Conservation (phyloP, 1,139 yeast species). For the Blastobotrys buckinghamii region DNA sequence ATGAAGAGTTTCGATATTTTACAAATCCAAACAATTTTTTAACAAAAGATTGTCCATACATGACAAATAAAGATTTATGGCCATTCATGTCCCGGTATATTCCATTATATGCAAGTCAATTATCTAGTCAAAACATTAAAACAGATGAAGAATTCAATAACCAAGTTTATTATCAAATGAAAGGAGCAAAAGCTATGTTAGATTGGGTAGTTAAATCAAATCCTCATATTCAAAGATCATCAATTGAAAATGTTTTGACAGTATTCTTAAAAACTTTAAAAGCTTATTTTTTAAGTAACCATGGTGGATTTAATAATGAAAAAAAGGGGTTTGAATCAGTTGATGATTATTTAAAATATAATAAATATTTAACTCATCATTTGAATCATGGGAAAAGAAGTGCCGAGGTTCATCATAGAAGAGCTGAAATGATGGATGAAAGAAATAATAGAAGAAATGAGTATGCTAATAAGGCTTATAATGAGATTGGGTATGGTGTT, state of each 20-base stretch:
- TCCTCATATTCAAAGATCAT: not conserved
- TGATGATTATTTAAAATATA: not conserved
- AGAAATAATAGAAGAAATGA: not conserved
- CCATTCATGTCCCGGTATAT: not conserved
- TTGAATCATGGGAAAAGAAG: too few species aligned
- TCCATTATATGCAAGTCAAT: not conserved
- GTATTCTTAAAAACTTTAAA: not conserved
- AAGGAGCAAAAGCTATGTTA: not conserved
- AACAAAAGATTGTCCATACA: not conserved
- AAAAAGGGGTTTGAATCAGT: not conserved
- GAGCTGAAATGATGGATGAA: not conserved
- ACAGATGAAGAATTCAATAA: not conserved
- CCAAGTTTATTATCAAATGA: not conserved
- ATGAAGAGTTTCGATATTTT: not conserved
- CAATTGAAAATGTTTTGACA: not conserved
- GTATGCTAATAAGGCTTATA: too few species aligned
- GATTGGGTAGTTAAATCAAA: not conserved
- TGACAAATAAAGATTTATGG: too few species aligned
- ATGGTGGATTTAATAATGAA: not conserved
- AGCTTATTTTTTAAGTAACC: slow-evolving; percentile 2
- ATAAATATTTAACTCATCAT: too few species aligned
- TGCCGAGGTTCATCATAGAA: too few species aligned
- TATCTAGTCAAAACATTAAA: not conserved
- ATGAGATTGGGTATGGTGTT: too few species aligned
- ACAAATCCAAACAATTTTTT: not conserved